Evolutionary conservation across 208 protist species (phyloP).

Genomic region (Leishmania mexicana): DNA sequence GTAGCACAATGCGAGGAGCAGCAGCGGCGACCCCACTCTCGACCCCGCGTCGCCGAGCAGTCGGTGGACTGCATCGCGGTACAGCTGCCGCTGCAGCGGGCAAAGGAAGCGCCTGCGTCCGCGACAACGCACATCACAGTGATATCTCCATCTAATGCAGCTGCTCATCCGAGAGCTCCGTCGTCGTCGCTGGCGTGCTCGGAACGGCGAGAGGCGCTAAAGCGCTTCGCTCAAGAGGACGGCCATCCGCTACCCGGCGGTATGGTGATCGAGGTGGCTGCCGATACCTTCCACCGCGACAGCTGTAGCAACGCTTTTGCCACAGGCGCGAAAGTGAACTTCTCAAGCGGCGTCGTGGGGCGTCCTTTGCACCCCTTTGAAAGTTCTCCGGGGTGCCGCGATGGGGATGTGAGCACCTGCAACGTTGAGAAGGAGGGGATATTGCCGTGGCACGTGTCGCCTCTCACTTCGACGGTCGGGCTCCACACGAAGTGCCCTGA

Average conservation of each 20-base stretch:
- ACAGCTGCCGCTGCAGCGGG: constrained; percentile 24
- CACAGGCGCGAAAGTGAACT: not conserved
- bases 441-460: not conserved
- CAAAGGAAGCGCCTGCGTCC: not conserved
- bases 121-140: not conserved
- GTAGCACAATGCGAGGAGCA: not conserved
- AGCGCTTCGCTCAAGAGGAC: not conserved
- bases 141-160: not conserved
- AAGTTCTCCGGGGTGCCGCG: not conserved
- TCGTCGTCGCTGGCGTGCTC: not conserved
- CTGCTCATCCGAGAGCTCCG: not conserved
- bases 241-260: not conserved
- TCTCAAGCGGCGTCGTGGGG: not conserved
- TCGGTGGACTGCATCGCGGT: constrained; percentile 32
- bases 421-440: not conserved
- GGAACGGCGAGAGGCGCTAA: not conserved
- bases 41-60: not conserved
- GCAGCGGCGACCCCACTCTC: not conserved
- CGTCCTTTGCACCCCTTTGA: not conserved
- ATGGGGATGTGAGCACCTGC: not conserved
- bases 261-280: constrained; percentile 11
- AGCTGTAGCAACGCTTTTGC: too few species aligned
- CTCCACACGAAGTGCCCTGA: not conserved
- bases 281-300: not conserved
- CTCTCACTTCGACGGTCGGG: not conserved